Evolutionary conservation across 2,329 filamentous ascomycete genomes (phyloP).

Genomic region (Sphaceloma murrayae): DNA sequence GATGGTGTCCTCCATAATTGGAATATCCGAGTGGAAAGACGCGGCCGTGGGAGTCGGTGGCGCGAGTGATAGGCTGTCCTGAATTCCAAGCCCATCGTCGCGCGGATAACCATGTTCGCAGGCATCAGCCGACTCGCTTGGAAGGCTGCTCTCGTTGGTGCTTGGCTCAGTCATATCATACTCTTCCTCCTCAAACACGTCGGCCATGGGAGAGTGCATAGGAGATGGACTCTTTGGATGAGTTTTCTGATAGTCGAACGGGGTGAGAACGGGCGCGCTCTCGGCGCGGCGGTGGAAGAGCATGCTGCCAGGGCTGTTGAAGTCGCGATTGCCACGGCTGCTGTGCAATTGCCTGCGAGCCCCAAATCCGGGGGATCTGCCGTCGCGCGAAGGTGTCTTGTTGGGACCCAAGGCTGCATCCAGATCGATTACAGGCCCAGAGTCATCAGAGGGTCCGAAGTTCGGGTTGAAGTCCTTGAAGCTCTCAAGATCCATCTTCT

Average conservation of each 20-base stretch:
- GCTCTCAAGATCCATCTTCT: constrained; percentile 3
- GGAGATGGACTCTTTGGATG: constrained; percentile 23
- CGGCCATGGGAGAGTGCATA: constrained; percentile 60
- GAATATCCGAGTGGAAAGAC: constrained; percentile 11
- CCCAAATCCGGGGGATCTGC: constrained; percentile 17
- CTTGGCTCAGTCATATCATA: constrained; percentile 45
- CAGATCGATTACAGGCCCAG: constrained; percentile 79
- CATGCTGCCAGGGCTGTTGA: constrained; percentile 59
- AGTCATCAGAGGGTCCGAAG: constrained; percentile 59
- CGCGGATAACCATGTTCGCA: constrained; percentile 28
- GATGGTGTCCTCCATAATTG: constrained; percentile 27
- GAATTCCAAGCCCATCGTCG: constrained; percentile 27
- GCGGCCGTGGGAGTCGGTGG: constrained; percentile 6
- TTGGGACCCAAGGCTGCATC: constrained; percentile 90
- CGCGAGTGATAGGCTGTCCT: constrained; percentile 17
- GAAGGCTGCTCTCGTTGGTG: background rate
- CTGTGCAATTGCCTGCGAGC: constrained; percentile 65
- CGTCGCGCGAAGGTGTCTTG: constrained; percentile 57
- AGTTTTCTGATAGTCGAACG: constrained; percentile 49
- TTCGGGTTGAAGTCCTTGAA: constrained; percentile 37
- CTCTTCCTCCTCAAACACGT: constrained; percentile 80
- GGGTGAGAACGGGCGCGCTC: constrained; percentile 68
- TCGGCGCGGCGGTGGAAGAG: constrained; percentile 71
- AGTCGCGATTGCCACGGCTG: constrained; percentile 60
- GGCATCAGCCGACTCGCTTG: background rate